phyloP scores from a whole-genome alignment of 345 rosid genomes.

The Aegle marmelos region DNA sequence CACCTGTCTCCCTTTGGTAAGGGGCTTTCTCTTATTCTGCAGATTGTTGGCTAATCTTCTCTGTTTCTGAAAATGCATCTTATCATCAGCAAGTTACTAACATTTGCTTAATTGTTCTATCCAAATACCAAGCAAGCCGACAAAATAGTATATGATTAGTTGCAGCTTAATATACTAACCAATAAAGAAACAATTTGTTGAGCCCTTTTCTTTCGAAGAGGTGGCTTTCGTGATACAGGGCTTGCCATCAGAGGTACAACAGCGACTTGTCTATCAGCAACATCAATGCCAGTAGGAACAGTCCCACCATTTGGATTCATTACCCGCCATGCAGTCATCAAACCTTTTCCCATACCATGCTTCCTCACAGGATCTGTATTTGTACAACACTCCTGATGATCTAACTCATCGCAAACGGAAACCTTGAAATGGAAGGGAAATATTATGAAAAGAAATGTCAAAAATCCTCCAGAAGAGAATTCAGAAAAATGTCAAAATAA shows the following conservation, averaged over 20 bases:
- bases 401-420: slow-evolving; percentile 16
- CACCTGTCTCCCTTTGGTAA: slow-evolving; percentile 59
- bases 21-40: slow-evolving; percentile 49
- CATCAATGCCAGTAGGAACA: slow-evolving; percentile 51
- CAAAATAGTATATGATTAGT: neutral
- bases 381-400: slow-evolving; percentile 21
- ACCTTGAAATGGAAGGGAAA: slow-evolving; percentile 27
- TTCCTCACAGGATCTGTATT: slow-evolving; percentile 40
- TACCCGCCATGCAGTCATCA: slow-evolving; percentile 87
- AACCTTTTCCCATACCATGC: slow-evolving; percentile 96
- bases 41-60: slow-evolving; percentile 48
- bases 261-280: slow-evolving; percentile 24
- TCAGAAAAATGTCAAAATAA: neutral
- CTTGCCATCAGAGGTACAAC: slow-evolving; percentile 19
- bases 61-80: slow-evolving; percentile 46
- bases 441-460: slow-evolving; percentile 4
- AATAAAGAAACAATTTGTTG: slow-evolving; percentile 45
- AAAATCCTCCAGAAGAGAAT: slow-evolving; percentile 9
- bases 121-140: neutral
- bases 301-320: slow-evolving; percentile 60
- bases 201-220: slow-evolving; percentile 37
- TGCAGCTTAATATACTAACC: slow-evolving; percentile 40
- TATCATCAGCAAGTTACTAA: slow-evolving; percentile 19
- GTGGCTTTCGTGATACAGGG: slow-evolving; percentile 28
- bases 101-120: neutral